Evolutionary conservation across 345 rosid species (phyloP).

Genomic region (Carallia pectinifolia): DNA sequence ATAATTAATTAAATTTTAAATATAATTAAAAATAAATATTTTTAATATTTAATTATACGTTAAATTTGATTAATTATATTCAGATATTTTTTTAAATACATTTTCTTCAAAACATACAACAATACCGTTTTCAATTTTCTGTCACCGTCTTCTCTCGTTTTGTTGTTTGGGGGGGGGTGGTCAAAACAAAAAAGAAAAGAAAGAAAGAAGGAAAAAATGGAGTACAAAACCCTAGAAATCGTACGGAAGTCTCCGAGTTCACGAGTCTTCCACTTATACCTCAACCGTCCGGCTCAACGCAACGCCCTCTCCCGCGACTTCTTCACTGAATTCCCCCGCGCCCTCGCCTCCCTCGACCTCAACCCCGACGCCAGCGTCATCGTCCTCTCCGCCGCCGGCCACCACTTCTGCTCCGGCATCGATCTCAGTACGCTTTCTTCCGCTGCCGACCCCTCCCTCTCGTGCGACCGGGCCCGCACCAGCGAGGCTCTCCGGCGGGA

Average conservation of each 20-base stretch:
- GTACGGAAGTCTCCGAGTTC: conserved; percentile 34
- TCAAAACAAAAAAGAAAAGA: too few relatives aligned
- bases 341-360: conserved; percentile 57
- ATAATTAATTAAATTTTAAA: too few relatives aligned
- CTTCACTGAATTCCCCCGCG: conserved; percentile 66
- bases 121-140: too few relatives aligned
- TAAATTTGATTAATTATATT: too few relatives aligned
- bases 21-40: too few relatives aligned
- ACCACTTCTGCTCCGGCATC: conserved; percentile 80
- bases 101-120: too few relatives aligned
- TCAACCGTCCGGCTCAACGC: conserved; percentile 56
- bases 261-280: conserved; percentile 46
- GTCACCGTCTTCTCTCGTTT: too few relatives aligned
- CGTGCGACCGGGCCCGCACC: conserved; percentile 52
- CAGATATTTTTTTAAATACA: too few relatives aligned
- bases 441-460: conserved; percentile 4
- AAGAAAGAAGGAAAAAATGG: conserved; percentile 13
- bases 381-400: conserved; percentile 64
- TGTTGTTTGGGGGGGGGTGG: too few relatives aligned
- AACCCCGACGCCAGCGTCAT: conserved; percentile 52
- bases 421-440: conserved; percentile 48
- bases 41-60: too few relatives aligned
- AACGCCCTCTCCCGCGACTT: conserved; percentile 68
- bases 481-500: conserved; percentile 52
- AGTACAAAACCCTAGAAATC: conserved; percentile 51